Conservation (phyloP, 192 early-diverging fungal species). For the Glomus cerebriforme region DNA sequence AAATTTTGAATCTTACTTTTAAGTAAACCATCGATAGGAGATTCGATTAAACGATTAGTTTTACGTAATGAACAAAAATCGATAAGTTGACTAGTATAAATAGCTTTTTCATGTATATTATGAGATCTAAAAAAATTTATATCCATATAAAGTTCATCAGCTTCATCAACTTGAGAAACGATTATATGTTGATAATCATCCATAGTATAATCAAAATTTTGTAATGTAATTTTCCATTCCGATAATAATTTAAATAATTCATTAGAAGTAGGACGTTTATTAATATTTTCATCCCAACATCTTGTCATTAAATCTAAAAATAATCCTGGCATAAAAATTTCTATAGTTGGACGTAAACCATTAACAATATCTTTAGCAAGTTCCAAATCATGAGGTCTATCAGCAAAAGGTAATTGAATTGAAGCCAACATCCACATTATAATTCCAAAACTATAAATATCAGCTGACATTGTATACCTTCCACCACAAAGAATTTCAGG, state of each 20-base stretch:
- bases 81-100: not conserved
- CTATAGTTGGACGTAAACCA: not conserved
- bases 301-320: not conserved
- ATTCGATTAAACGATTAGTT: not conserved
- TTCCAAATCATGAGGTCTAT: not conserved
- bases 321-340: not conserved
- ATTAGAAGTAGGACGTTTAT: not conserved
- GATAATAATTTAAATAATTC: not conserved
- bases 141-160: not conserved
- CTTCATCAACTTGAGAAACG: not conserved
- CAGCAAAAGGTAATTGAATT: not conserved
- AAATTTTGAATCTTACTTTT: not conserved
- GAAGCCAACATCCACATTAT: not conserved
- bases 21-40: not conserved
- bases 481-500: not conserved
- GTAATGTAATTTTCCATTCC: not conserved
- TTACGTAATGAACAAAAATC: not conserved
- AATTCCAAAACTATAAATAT: slow-evolving; percentile 5
- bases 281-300: not conserved
- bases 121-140: not conserved
- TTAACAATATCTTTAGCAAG: not conserved
- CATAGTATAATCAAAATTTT: not conserved
- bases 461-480: not conserved
- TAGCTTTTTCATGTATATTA: not conserved
- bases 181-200: not conserved